Percentiles rank a stretch among this genome's conserved stretches.
phyloP scores from a whole-genome alignment of 495 filamentous ascomycete genomes.

The Baudoinia panamericana region DNA sequence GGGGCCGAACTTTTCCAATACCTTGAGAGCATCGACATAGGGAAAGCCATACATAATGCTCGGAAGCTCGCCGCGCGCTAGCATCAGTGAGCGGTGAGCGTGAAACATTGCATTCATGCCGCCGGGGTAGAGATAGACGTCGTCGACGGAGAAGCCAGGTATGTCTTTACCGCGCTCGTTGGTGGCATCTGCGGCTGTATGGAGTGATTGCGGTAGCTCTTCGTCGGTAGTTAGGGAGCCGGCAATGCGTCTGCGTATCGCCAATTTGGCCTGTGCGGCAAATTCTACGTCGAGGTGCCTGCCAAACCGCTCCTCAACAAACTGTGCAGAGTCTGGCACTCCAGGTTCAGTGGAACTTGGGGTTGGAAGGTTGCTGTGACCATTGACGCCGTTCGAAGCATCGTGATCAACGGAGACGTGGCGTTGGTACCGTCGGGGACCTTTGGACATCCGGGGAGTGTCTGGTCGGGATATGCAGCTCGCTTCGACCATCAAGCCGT shows the following conservation, averaged over 20 bases:
- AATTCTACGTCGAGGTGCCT: constrained; percentile 72
- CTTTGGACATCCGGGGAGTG: constrained; percentile 24
- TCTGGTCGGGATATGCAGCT: constrained; percentile 6
- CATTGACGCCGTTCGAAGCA: neutral
- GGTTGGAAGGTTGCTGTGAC: constrained; percentile 8
- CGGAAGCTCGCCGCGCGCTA: constrained; percentile 38
- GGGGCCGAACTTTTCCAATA: constrained; percentile 85
- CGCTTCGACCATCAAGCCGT: constrained; percentile 50
- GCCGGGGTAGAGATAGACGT: constrained; percentile 75
- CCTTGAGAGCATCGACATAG: constrained; percentile 92
- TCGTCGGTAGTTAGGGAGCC: constrained; percentile 65
- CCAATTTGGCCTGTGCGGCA: constrained; percentile 67
- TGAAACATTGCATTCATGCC: constrained; percentile 96
- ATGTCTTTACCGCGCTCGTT: constrained; percentile 31
- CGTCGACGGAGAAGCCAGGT: constrained; percentile 65
- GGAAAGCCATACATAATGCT: constrained; percentile 76
- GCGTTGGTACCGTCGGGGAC: constrained; percentile 37
- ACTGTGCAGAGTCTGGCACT: constrained; percentile 55
- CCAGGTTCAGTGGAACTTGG: neutral
- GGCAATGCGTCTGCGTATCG: constrained; percentile 75
- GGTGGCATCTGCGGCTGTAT: constrained; percentile 27
- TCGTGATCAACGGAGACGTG: constrained; percentile 31
- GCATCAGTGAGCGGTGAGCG: constrained; percentile 58
- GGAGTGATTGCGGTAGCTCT: constrained; percentile 52
- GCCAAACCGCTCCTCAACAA: constrained; percentile 90